phyloP scores from a whole-genome alignment of 441 rosid species.

The Corymbia calophylla region DNA sequence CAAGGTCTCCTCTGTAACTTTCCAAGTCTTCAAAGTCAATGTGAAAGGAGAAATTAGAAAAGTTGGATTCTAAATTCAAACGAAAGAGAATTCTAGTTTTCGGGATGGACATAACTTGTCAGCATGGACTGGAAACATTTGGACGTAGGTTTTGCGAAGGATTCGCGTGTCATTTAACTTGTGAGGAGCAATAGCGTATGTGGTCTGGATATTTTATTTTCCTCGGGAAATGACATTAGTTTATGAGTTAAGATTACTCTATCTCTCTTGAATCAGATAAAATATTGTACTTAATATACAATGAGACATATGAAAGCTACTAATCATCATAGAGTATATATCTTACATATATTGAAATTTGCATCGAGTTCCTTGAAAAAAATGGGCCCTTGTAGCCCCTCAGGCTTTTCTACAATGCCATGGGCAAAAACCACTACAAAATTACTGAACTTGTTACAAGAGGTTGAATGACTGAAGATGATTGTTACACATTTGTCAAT shows the following conservation, averaged over 20 bases:
- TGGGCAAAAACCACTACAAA: neutral
- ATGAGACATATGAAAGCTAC: neutral
- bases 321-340: too few species aligned
- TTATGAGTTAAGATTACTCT: neutral
- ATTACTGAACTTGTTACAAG: too few species aligned
- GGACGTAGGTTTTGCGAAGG: neutral
- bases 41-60: neutral
- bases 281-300: neutral
- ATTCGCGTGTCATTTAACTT: neutral
- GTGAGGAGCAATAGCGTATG: neutral
- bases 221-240: neutral
- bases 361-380: neutral
- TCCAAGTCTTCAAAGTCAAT: accelerated
- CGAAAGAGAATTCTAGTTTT: neutral
- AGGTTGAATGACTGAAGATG: too few species aligned
- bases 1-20: neutral
- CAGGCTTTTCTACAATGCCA: neutral
- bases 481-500: too few species aligned
- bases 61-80: neutral
- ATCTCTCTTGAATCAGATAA: neutral
- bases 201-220: too few species aligned
- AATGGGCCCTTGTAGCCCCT: neutral
- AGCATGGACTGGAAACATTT: too few species aligned
- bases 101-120: accelerated
- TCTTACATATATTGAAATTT: too few species aligned